Conservation (phyloP, 2,329 filamentous ascomycete species). For the Stagonosporopsis chrysanthemi region DNA sequence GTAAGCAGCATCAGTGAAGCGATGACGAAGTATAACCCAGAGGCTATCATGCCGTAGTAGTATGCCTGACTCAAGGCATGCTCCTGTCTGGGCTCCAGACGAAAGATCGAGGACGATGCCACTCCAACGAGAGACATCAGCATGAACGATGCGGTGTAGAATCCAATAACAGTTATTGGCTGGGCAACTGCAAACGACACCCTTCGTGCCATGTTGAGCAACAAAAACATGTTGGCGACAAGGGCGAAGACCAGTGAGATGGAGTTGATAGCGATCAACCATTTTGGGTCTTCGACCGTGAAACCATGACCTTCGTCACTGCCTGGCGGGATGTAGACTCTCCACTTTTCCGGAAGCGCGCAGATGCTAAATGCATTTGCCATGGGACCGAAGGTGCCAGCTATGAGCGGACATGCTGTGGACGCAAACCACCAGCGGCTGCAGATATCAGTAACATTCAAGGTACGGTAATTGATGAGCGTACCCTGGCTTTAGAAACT, state of each 20-base stretch:
- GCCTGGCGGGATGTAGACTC: slow-evolving; percentile 59
- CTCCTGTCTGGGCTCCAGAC: slow-evolving; percentile 50
- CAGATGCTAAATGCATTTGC: slow-evolving; percentile 64
- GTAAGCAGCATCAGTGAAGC: slow-evolving; percentile 63
- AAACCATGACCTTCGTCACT: slow-evolving; percentile 54
- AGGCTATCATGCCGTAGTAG: slow-evolving; percentile 67
- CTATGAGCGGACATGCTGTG: slow-evolving; percentile 65
- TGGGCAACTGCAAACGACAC: slow-evolving; percentile 64
- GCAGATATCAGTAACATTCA: slow-evolving; percentile 12
- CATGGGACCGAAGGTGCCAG: slow-evolving; percentile 63
- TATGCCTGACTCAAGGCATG: slow-evolving; percentile 64
- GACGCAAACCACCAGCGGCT: slow-evolving; percentile 68
- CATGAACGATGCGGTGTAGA: slow-evolving; percentile 61
- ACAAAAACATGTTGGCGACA: slow-evolving; percentile 61
- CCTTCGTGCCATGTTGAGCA: slow-evolving; percentile 67
- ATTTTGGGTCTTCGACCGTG: slow-evolving; percentile 62
- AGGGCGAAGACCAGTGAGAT: slow-evolving; percentile 63
- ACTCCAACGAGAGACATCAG: slow-evolving; percentile 61
- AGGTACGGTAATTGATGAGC: neutral
- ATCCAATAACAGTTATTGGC: slow-evolving; percentile 67
- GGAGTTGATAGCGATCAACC: slow-evolving; percentile 63
- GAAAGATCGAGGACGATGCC: slow-evolving; percentile 55
- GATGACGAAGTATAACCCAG: slow-evolving; percentile 64
- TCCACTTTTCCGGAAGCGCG: slow-evolving; percentile 64
- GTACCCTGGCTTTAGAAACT: slow-evolving; percentile 56